phyloP scores from a whole-genome alignment of 1,139 yeast species.

The Kodamaea arcana region DNA sequence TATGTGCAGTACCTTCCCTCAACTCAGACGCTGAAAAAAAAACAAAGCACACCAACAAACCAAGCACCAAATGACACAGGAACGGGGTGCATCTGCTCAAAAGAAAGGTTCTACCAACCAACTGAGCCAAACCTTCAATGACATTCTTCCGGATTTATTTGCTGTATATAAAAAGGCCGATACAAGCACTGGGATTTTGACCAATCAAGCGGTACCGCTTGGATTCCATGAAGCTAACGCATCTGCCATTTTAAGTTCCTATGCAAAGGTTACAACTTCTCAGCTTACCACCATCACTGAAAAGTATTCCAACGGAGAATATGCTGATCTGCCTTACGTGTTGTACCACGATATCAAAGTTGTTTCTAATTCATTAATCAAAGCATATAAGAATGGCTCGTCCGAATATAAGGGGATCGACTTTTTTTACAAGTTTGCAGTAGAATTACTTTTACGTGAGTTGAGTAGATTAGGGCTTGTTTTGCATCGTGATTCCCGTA shows the following conservation, averaged over 20 bases:
- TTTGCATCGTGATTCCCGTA: slow-evolving; percentile 19
- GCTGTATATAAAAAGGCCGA: slow-evolving; percentile 33
- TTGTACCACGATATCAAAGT: slow-evolving; percentile 73
- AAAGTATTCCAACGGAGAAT: slow-evolving; percentile 25
- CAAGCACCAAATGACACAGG: slow-evolving; percentile 6
- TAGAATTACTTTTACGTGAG: slow-evolving; percentile 73
- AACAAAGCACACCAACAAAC: too few species aligned
- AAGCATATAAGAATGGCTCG: slow-evolving; percentile 52
- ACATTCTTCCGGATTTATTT: slow-evolving; percentile 15
- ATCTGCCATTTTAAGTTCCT: slow-evolving; percentile 38
- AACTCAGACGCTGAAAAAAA: too few species aligned
- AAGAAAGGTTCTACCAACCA: neutral
- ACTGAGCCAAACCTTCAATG: slow-evolving; percentile 6
- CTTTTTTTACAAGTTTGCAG: slow-evolving; percentile 63
- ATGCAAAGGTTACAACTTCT: slow-evolving; percentile 23
- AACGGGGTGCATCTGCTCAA: slow-evolving; percentile 3
- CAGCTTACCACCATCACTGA: slow-evolving; percentile 19
- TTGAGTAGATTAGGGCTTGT: slow-evolving; percentile 38
- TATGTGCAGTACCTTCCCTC: too few species aligned
- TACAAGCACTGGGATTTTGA: slow-evolving; percentile 27
- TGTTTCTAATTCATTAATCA: slow-evolving; percentile 51
- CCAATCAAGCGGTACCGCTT: slow-evolving; percentile 37
- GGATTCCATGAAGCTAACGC: slow-evolving; percentile 46
- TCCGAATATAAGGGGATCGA: slow-evolving; percentile 56
- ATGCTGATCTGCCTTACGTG: slow-evolving; percentile 42